These are phyloP conservation scores for Calonectria henricotiae DNA, from an alignment of 2,329 filamentous ascomycete genomes.

Conservation along the genomic window DNA sequence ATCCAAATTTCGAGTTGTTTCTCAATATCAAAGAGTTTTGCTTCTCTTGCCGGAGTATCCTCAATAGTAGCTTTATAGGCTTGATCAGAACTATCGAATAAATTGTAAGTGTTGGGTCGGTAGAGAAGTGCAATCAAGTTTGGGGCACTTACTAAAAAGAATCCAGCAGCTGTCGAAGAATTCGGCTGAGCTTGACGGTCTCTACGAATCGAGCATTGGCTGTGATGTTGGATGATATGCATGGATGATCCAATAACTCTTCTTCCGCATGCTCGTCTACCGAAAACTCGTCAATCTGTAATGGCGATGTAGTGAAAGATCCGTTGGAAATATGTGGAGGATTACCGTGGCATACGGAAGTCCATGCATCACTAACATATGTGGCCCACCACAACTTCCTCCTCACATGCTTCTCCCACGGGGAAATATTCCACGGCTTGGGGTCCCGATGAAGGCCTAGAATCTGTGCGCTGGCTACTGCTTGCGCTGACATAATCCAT, in stretches of 20 bases:
- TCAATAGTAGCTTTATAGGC: constrained; percentile 32
- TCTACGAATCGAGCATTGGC: constrained; percentile 52
- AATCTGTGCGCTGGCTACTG: constrained; percentile 58
- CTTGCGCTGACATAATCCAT: constrained; percentile 58
- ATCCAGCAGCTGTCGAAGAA: constrained; percentile 32
- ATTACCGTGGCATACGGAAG: constrained; percentile 60
- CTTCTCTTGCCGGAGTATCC: constrained; percentile 20
- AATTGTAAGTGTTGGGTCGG: not conserved
- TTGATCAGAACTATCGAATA: constrained; percentile 24
- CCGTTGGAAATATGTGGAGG: constrained; percentile 56
- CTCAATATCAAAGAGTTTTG: constrained; percentile 26
- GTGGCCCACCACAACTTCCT: constrained; percentile 60
- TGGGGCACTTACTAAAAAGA: constrained; percentile 32
- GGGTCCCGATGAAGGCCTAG: constrained; percentile 59
- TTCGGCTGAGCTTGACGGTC: constrained; percentile 40
- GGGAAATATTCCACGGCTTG: constrained; percentile 55
- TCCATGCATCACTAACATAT: constrained; percentile 57
- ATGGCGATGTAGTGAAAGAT: constrained; percentile 55
- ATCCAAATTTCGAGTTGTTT: constrained; percentile 35
- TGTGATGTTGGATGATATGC: constrained; percentile 46
- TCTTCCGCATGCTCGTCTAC: constrained; percentile 53
- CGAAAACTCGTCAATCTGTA: constrained; percentile 56
- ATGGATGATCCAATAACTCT: constrained; percentile 11
- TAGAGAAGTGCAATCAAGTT: no score
- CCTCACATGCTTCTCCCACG: constrained; percentile 56